Evolutionary conservation across 2,329 filamentous ascomycete species (phyloP).

Genomic region (Harringtonia lauricola): DNA sequence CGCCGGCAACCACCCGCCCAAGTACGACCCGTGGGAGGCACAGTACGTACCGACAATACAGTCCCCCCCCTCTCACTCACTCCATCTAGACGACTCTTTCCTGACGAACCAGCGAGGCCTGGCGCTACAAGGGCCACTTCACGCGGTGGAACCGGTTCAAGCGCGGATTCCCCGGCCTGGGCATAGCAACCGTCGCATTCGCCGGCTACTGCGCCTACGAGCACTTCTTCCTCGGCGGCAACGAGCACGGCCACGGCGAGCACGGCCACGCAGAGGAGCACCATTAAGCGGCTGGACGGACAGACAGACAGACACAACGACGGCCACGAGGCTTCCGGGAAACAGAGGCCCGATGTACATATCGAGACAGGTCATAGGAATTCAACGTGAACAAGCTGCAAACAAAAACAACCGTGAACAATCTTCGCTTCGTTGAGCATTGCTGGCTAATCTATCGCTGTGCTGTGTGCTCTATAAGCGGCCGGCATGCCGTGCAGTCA

Average conservation of each 20-base stretch:
- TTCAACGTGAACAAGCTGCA: no score
- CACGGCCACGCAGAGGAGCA: constrained; percentile 44
- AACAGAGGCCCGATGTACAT: no score
- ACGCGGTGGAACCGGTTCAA: constrained; percentile 83
- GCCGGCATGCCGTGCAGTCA: no score
- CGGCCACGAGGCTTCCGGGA: not conserved
- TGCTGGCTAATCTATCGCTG: no score
- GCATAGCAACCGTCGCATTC: constrained; percentile 87
- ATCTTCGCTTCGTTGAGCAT: no score
- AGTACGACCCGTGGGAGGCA: constrained; percentile 58
- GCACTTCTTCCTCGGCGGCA: constrained; percentile 65
- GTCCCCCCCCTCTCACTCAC: no score
- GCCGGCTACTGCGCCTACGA: constrained; percentile 83
- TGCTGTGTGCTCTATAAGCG: no score
- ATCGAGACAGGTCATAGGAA: no score
- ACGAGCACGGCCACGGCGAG: constrained; percentile 39
- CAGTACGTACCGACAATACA: no score
- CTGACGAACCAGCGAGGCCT: constrained; percentile 92
- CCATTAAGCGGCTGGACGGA: constrained; percentile 43
- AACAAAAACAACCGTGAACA: no score
- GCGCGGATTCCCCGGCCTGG: constrained; percentile 76
- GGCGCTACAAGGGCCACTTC: constrained; percentile 87
- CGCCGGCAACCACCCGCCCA: constrained; percentile 52
- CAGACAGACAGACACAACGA: no score
- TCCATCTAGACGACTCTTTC: no score